Base-by-base conservation (phyloP, 176 grass and related monocot species). In the Bromus sterilis region DNA sequence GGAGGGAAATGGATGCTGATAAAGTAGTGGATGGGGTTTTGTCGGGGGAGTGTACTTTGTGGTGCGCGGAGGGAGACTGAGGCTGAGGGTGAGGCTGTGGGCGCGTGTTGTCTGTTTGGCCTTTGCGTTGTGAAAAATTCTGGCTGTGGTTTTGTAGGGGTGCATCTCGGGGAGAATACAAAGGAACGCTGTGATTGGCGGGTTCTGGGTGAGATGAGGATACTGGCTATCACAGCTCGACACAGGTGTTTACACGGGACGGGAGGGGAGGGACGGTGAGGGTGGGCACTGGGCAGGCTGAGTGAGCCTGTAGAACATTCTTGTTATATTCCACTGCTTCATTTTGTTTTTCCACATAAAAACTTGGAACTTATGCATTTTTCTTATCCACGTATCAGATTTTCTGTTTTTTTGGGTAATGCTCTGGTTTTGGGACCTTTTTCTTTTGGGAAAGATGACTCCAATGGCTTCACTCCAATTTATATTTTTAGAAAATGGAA, bases 161-260 rank as follows among this genome's bases (percentile, higher is more conserved):
- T 33, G 28, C 79, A 84, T 86, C 86, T 59, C 15, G 69, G 68
- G 51, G 84, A 58, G 74, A 86, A 57, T 82, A 71, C 76, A 85
- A 76, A 36, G 83, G 79, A 59, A 80, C 41, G 49, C 63, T 93
- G 76, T 87, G 91, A 99, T 99, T 99, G 97, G 97, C 85, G 43
- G 84, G 78, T 74, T 89, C 7, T 85, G 91, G 97, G 93, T 99
- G 93, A 93, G 95, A 53, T 44, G 56, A 76, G 86, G 88, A 87
- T 91, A 86, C 71, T 26, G 79, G 62, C 64, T 74, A 78, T 89
- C 71, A 58, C 74, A 66, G 66, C 70, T 51, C 24, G 41, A 40
- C 15, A 23, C 11, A 57, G 67, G 57, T 44, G 25, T 34, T 78
- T 31, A 14, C 6, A 30, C 67, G 61, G 14, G 67, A 35, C 31